These are phyloP conservation scores for Raffaelea ambrosiae DNA, from an alignment of 2,329 filamentous ascomycete genomes.

Conservation along the genomic window DNA sequence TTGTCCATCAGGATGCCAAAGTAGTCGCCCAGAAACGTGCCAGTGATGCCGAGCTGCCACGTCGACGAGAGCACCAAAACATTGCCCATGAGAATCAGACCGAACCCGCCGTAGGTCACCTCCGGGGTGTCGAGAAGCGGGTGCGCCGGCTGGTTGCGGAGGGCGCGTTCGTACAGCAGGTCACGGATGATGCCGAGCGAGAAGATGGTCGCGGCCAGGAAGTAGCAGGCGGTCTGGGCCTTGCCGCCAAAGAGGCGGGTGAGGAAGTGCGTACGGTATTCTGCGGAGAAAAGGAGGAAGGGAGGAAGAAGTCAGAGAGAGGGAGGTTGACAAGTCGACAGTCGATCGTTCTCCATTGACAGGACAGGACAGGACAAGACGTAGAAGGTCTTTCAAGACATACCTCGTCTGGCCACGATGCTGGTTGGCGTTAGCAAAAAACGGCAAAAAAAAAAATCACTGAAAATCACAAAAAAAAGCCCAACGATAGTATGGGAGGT, in stretches of 20 bases:
- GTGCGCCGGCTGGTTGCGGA: constrained; percentile 67
- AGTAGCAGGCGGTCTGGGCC: constrained; percentile 76
- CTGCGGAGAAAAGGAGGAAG: constrained; percentile 32
- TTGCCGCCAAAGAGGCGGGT: constrained; percentile 80
- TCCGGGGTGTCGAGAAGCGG: constrained; percentile 56
- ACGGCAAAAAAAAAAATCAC: neutral
- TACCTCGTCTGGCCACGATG: constrained; percentile 76
- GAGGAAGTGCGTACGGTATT: constrained; percentile 85
- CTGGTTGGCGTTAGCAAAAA: constrained; percentile 38
- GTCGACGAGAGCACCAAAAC: constrained; percentile 81
- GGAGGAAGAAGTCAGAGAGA: neutral
- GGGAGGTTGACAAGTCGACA: constrained; percentile 6
- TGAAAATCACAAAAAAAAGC: constrained; percentile 6
- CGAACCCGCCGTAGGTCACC: constrained; percentile 56
- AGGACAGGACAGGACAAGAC: neutral
- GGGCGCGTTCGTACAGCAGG: constrained; percentile 74
- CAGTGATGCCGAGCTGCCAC: constrained; percentile 85
- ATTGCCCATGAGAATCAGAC: constrained; percentile 68
- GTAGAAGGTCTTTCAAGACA: constrained; percentile 10
- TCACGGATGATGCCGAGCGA: constrained; percentile 83
- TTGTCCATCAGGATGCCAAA: constrained; percentile 97
- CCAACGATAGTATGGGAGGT: no score
- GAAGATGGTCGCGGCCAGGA: constrained; percentile 83
- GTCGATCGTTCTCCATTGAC: no score
- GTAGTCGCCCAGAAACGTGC: constrained; percentile 96